These are phyloP conservation scores for Cercospora sp. DNA, from an alignment of 2,329 filamentous ascomycete species.

Conservation along the genomic window DNA sequence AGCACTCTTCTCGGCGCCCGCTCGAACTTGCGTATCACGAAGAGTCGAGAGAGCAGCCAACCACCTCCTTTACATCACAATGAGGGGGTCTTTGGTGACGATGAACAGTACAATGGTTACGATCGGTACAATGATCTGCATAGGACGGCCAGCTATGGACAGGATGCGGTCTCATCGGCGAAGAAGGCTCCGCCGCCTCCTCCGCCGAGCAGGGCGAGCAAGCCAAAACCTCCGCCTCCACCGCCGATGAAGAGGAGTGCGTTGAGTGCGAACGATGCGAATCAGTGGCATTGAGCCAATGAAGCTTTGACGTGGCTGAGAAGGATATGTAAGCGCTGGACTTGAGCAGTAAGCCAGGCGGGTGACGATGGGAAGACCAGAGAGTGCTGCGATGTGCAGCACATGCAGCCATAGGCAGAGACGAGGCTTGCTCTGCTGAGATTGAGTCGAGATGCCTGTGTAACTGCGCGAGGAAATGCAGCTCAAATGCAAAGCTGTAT, in stretches of 20 bases:
- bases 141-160: slow-evolving; percentile 10
- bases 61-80: slow-evolving; percentile 1
- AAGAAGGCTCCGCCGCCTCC: slow-evolving; percentile 64
- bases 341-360: neutral
- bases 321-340: neutral
- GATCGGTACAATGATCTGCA: slow-evolving; percentile 6
- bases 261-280: slow-evolving; percentile 44
- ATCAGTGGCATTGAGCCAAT: slow-evolving; percentile 24
- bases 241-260: slow-evolving; percentile 63
- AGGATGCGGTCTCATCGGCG: slow-evolving; percentile 42
- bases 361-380: too few species aligned
- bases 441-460: too few species aligned
- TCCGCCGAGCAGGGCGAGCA: slow-evolving; percentile 59
- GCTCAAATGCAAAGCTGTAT: neutral
- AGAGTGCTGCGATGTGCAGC: too few species aligned
- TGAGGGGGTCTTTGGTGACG: slow-evolving; percentile 52
- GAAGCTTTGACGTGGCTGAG: neutral
- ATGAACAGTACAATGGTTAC: slow-evolving; percentile 41
- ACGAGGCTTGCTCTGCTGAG: too few species aligned
- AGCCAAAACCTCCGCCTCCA: slow-evolving; percentile 58
- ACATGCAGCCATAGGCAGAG: neutral
- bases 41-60: slow-evolving; percentile 29
- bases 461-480: too few species aligned
- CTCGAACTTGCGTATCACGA: slow-evolving; percentile 47
- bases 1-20: slow-evolving; percentile 51